phyloP scores from a whole-genome alignment of 2,329 filamentous ascomycete species.

The Shiraia bambusicola region DNA sequence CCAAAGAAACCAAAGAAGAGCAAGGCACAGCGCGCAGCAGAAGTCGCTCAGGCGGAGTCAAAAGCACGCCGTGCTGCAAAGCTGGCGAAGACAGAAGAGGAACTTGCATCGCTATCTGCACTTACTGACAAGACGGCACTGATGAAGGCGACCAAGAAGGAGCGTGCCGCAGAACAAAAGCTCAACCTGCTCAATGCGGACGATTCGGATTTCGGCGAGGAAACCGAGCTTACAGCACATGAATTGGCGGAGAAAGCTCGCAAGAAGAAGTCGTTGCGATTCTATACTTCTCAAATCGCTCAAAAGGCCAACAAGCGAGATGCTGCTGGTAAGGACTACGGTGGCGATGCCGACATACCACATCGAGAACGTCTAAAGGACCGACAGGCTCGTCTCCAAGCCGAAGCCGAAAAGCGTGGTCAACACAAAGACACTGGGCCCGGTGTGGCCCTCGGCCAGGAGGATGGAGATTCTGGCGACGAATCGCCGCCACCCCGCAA shows the following conservation, averaged over 20 bases:
- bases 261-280: conserved; percentile 88
- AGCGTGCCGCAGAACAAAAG: conserved; percentile 26
- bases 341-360: conserved; percentile 80
- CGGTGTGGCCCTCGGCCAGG: conserved; percentile 66
- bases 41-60: conserved; percentile 57
- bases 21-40: conserved; percentile 52
- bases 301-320: conserved; percentile 89
- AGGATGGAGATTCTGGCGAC: conserved; percentile 65
- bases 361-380: conserved; percentile 87
- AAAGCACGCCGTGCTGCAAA: conserved; percentile 56
- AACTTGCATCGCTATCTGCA: conserved; percentile 69
- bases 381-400: conserved; percentile 79
- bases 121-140: conserved; percentile 55
- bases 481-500: conserved; percentile 49
- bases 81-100: conserved; percentile 63
- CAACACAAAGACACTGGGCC: conserved; percentile 56
- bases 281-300: conserved; percentile 97
- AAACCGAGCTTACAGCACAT: conserved; percentile 72
- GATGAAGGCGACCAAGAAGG: conserved; percentile 52
- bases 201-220: conserved; percentile 91
- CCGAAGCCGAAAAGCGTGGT: conserved; percentile 83
- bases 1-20: conserved; percentile 47
- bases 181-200: conserved; percentile 53
- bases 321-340: conserved; percentile 69
- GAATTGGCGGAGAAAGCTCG: conserved; percentile 84